Evolutionary conservation across 1,284 basidiomycete genomes (phyloP).

Genomic region (Pseudozyma flocculosa): DNA sequence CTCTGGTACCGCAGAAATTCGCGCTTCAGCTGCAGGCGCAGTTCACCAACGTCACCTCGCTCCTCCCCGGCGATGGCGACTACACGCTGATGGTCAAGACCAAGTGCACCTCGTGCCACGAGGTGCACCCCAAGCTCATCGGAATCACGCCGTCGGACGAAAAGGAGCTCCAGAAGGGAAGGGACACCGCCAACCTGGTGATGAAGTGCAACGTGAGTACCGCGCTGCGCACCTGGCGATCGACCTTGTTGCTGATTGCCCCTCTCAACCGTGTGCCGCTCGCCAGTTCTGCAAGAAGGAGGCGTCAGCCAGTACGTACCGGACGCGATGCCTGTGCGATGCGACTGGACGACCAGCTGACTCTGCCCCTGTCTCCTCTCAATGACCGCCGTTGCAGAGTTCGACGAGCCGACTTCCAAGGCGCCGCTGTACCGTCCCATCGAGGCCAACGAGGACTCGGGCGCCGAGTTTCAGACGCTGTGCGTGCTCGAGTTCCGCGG

Average conservation of each 20-base stretch:
- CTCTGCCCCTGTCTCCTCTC: too few species aligned
- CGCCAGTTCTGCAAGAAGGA: constrained; percentile 52
- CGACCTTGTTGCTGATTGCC: too few species aligned
- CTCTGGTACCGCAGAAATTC: constrained; percentile 15
- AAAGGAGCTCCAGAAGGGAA: constrained; percentile 45
- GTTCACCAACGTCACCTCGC: constrained; percentile 40
- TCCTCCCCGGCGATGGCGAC: constrained; percentile 45
- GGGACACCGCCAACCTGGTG: constrained; percentile 49
- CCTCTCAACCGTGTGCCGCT: too few species aligned
- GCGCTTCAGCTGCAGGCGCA: constrained; percentile 51
- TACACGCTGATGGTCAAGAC: constrained; percentile 40
- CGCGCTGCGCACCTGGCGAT: too few species aligned
- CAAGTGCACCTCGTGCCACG: constrained; percentile 55
- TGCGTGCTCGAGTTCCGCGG: constrained; percentile 54
- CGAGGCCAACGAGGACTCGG: constrained; percentile 12
- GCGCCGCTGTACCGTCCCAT: constrained; percentile 37
- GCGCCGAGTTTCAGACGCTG: constrained; percentile 40
- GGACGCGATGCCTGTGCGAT: too few species aligned
- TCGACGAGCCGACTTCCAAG: constrained; percentile 48
- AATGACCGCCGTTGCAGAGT: too few species aligned
- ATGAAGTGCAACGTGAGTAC: constrained; percentile 40
- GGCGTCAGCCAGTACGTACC: constrained; percentile 30
- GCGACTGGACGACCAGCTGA: too few species aligned
- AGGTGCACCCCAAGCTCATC: constrained; percentile 48
- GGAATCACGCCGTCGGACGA: constrained; percentile 39